Base-by-base conservation (phyloP, 2,329 filamentous ascomycete species). In the Clonostachys chloroleuca region DNA sequence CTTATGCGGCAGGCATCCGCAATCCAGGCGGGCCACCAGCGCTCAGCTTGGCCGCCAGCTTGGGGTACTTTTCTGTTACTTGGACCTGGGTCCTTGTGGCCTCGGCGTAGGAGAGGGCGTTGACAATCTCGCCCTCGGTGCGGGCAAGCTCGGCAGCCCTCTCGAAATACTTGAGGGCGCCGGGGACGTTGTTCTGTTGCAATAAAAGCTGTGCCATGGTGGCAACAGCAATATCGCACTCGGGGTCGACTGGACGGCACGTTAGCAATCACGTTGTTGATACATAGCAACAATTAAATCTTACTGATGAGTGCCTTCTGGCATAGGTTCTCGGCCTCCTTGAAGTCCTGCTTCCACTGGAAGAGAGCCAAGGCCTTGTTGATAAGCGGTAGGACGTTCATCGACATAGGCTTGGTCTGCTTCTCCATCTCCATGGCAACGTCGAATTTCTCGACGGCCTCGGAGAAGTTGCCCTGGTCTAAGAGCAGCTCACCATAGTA, bases 391-490 rank as follows among this genome's bases (percentile, higher is more conserved):
- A 99, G 75, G 33, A 99, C 94, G 61, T 99, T 99, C 86, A 99
- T 97, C 51, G 90, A 88, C 68, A 94, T 86, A 13, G 92, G 92
- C 74, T 95, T 95, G 54, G 84, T 86, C 69, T 89, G 84, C 77
- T 94, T 95, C 80, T 99, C 94, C 86, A 97, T 92, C 64, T 97
- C 92, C 55, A 97, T 92, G n/a, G 94, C 94, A 24, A 86, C 94
- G 67, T 99, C 94, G 61, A 99, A 99, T 73, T 96, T 96, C 73
- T 96, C 89, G 53, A 99, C 91, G 24, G 94, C 94, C 66, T 99
- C 92, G 49, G 89, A 78, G 71, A 86, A 97, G 70, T 96, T 96
- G 69, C 90, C 86, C 75, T 97, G 94, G 75, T 99, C 94, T 46
- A 99, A 84, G 49, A 99, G 80, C 48, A 99, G 80, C 74, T 99